These are phyloP conservation scores for Aspergillus cejpii DNA, from an alignment of 2,329 filamentous ascomycete species.

Conservation along the genomic window DNA sequence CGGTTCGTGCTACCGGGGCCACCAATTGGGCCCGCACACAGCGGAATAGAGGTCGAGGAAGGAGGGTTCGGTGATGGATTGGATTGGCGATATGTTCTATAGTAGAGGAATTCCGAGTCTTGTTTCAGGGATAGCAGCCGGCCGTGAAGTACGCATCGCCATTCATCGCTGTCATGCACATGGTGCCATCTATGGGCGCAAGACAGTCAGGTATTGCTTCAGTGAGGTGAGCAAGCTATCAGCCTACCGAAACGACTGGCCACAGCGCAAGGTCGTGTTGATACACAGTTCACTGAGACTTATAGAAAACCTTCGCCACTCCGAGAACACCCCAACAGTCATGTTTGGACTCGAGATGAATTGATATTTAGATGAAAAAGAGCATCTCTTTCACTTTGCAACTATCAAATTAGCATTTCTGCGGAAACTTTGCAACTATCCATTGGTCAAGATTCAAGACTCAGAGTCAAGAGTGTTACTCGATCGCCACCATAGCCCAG, in stretches of 20 bases:
- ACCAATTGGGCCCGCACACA: not conserved
- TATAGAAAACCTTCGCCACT: slow-evolving; percentile 83
- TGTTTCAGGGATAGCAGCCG: slow-evolving; percentile 80
- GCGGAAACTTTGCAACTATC: no score
- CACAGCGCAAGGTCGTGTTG: slow-evolving; percentile 87
- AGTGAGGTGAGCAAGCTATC: not conserved
- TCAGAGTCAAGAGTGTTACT: no score
- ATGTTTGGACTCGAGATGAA: slow-evolving; percentile 18
- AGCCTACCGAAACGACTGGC: slow-evolving; percentile 73
- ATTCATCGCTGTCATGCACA: slow-evolving; percentile 64
- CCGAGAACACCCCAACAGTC: slow-evolving; percentile 50
- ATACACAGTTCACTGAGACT: slow-evolving; percentile 82
- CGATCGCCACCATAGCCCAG: not conserved
- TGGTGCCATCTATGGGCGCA: slow-evolving; percentile 66
- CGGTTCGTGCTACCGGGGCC: slow-evolving; percentile 6
- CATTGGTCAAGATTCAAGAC: no score
- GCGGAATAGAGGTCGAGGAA: slow-evolving; percentile 14
- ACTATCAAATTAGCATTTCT: not conserved
- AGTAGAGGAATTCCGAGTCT: slow-evolving; percentile 70
- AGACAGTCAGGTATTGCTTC: slow-evolving; percentile 1
- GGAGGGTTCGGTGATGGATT: slow-evolving; percentile 20
- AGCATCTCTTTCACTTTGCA: not conserved
- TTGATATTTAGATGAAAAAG: not conserved
- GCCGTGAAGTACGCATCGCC: slow-evolving; percentile 82
- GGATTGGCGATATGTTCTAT: slow-evolving; percentile 59